Evolutionary conservation across 2,329 filamentous ascomycete species (phyloP), one percentile per base, ranked within the genome.

Genomic region (Penicillium concentricum): DNA sequence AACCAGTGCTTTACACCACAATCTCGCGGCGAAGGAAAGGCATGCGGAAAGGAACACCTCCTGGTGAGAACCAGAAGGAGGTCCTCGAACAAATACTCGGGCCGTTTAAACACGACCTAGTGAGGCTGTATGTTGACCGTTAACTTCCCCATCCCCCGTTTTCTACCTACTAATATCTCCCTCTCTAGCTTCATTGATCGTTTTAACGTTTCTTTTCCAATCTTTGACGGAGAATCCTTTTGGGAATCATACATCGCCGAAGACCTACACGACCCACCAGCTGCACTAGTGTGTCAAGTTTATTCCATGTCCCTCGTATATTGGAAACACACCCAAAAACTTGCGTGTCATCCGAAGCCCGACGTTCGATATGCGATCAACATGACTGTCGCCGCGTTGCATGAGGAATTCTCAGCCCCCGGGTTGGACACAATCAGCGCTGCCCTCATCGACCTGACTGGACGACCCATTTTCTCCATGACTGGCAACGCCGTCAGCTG

Each of bases 331-430:
- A 79, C 79, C 0, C 74, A 75, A 0, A 69, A 74, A 4, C 66
- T 82, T 3, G 71, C 73, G 5, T 70, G 71, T 5, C 78, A 82
- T 56, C 77, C 79, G 5, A 76, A 80, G 46, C 84, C 84, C 0
- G 84, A 87, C 63, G 76, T 78, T 39, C 79, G 83, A 43, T 87
- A 84, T 66, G 80, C 84, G 9, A 86, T 86, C 78, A 87, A 87
- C 56, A 78, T 85, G 56, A 84, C 84, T 7, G 83, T 81, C 20
- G 82, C 83, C 51, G 83, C 84, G 1, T 74, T 86, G 3, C 84
- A 85, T 60, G 84, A 87, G 56, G 79, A 86, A 7, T 80, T 84
- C 48, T 77, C 83, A 1, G 82, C 81, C 0, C 84, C 84, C 0
- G 82, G 84, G 1, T 73, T 87, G 42, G 83, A 84, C 1, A 84